Percentiles rank a stretch among this genome's conserved stretches.
Evolutionary conservation across 306 rosid genomes (phyloP).

Genomic region (Cucurbita moschata): DNA sequence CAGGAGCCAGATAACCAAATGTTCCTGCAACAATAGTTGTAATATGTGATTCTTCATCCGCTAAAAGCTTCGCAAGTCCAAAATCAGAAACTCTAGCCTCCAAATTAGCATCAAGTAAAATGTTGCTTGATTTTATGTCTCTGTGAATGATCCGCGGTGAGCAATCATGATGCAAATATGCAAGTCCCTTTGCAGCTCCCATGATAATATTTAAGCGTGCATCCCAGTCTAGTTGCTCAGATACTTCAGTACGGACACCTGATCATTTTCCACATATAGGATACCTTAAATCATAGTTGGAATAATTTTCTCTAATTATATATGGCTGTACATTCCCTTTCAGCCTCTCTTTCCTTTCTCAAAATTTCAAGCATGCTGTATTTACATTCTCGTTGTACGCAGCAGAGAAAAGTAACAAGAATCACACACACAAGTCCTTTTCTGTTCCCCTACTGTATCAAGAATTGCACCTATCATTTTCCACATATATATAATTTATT

Average conservation of each 20-base stretch:
- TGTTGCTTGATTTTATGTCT: slow-evolving; percentile 94
- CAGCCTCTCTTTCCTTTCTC: neutral
- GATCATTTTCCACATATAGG: neutral
- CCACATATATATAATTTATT: neutral
- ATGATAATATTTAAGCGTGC: slow-evolving; percentile 79
- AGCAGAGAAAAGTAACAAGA: neutral
- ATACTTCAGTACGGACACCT: slow-evolving; percentile 41
- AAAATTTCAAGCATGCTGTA: neutral
- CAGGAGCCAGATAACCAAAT: slow-evolving; percentile 97
- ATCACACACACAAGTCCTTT: neutral
- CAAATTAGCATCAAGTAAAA: slow-evolving; percentile 83
- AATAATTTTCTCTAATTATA: neutral
- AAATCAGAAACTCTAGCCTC: slow-evolving; percentile 97
- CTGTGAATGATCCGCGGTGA: slow-evolving; percentile 95
- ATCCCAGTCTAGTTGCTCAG: slow-evolving; percentile 95
- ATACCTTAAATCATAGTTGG: neutral
- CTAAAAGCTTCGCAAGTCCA: slow-evolving; percentile 94
- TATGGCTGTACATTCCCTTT: neutral
- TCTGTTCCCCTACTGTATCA: neutral
- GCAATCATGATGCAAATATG: slow-evolving; percentile 97
- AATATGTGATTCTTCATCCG: slow-evolving; percentile 92
- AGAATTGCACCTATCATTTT: neutral
- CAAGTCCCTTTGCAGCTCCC: slow-evolving; percentile 99
- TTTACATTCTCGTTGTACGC: neutral
- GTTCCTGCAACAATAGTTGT: slow-evolving; percentile 98